Evolutionary conservation across 1,284 basidiomycete genomes (phyloP), one percentile per base, ranked within the genome.

Genomic region (Prillingera fragicola): DNA sequence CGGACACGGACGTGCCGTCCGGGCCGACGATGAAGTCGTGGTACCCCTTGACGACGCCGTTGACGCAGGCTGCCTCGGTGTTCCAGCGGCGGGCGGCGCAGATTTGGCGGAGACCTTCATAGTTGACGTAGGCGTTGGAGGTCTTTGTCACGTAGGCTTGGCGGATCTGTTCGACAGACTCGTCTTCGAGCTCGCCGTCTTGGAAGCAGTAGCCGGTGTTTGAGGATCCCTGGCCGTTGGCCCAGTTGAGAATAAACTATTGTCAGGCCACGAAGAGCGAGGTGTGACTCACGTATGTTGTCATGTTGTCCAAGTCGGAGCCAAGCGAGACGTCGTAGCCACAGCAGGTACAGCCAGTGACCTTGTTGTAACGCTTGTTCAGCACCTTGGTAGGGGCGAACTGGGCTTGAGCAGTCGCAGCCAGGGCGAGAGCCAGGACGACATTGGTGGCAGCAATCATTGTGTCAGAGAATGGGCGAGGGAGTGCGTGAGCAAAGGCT

Each of bases 191-290:
- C 19, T n/a, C 28, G 28, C 38, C 38, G 8, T 39, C 38, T 7
- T n/a, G 5, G 28, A 39, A 39, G 38, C 38, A 39, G 13, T n/a
- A 39, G 14, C 38, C 38, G 27, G 19, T n/a, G 38, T 39, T 39
- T 19, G 19, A 7, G 10, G 19, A 15, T 19, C 28, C 28, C 7
- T 18, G 5, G 8, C 28, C 38, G 28, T 22, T 8, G 10, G 38
- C 27, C 28, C 28, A 39, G 27, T 39, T 31, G 28, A 39, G 38
- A n/a, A 39, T 31, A 4, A 31, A 23, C 38, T 39, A 22, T 17
- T 15, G 31, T 32, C 31, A 32, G 31, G 4, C 18, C 15, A 25
- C 8, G 3, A 19, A 24, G 15, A 25, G 8, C 24, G 3, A 17
- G n/a, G n/a, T n/a, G n/a, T n/a, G n/a, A 39, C 38, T 29, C 38